phyloP scores from a whole-genome alignment of 495 filamentous ascomycete genomes.

The Xylaria venustula region DNA sequence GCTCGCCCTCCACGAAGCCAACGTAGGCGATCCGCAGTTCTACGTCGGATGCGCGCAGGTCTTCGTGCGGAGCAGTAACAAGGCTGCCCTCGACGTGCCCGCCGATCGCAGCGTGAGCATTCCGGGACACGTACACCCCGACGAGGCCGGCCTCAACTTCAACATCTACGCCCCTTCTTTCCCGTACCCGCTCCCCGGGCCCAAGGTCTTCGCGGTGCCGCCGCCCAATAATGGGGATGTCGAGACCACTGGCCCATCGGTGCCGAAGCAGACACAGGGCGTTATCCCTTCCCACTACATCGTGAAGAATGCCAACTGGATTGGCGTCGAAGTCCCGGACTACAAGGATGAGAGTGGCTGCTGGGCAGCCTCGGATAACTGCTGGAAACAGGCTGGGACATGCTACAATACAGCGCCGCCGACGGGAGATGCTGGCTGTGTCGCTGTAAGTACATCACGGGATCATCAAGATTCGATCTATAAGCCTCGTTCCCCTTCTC shows the following conservation, averaged over 20 bases:
- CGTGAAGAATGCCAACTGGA: conserved; percentile 71
- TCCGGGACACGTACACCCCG: conserved; percentile 58
- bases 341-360: conserved; percentile 59
- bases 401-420: conserved; percentile 60
- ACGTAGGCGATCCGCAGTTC: conserved; percentile 60
- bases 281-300: conserved; percentile 53
- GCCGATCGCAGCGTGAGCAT: conserved; percentile 53
- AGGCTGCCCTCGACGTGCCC: conserved; percentile 34
- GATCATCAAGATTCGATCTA: background rate
- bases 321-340: conserved; percentile 53
- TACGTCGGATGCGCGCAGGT: conserved; percentile 72
- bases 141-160: conserved; percentile 55
- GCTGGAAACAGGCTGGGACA: conserved; percentile 54
- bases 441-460: conserved; percentile 15
- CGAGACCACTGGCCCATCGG: conserved; percentile 7
- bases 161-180: conserved; percentile 55
- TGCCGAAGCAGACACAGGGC: conserved; percentile 36
- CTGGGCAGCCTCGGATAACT: conserved; percentile 51
- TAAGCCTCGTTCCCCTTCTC: no score
- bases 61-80: conserved; percentile 52
- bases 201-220: conserved; percentile 43
- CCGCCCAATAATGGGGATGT: conserved; percentile 9
- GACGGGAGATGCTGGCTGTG: conserved; percentile 57
- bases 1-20: conserved; percentile 64
- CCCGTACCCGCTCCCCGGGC: conserved; percentile 61